Base-by-base conservation (phyloP, 2,329 filamentous ascomycete species). In the Waltergamsia citrina region DNA sequence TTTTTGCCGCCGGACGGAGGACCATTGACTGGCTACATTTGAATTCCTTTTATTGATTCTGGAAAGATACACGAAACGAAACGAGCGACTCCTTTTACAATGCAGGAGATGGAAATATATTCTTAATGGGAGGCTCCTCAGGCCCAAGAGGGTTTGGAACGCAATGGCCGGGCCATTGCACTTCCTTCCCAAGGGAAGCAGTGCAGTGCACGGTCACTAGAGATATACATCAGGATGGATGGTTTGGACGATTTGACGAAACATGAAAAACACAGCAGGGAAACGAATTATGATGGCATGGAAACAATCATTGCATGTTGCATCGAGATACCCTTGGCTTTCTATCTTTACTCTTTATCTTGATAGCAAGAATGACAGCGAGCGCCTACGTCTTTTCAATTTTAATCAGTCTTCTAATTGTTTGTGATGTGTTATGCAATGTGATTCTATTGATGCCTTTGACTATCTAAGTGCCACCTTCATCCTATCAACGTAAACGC, bases 301-400 rank as follows among this genome's bases (percentile, higher is more conserved):
- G n/a, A 14, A 23, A 30, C 25, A 30, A 12, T 15, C 30, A 14
- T 21, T 29, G 25, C 25, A 23, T 35, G 18, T 35, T 21, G 33
- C 33, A 35, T 35, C 19, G 26, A 28, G 32, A 34, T 35, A 35
- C 33, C 33, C 33, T 35, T 21, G 19, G n/a, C n/a, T n/a, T n/a
- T n/a, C n/a, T n/a, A n/a, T n/a, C n/a, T n/a, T n/a, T n/a, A n/a
- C 19, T 29, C 24, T 21, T 32, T 15, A 20, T 6, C 25, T 16
- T 17, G 12, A 35, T 29, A 29, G 33, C 33, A 20, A 35, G 25
- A 35, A 14, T 20, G 22, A 25, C 10, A n/a, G n/a, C 7, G 10
- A 26, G 10, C 15, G 7, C 9, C 6, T 9, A 21, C 29, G 7
- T 21, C 8, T 7, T 27, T 27, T 27, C 16, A 26, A 10, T 27